phyloP scores from a whole-genome alignment of 2,329 filamentous ascomycete species.

The Zalaria obscura region DNA sequence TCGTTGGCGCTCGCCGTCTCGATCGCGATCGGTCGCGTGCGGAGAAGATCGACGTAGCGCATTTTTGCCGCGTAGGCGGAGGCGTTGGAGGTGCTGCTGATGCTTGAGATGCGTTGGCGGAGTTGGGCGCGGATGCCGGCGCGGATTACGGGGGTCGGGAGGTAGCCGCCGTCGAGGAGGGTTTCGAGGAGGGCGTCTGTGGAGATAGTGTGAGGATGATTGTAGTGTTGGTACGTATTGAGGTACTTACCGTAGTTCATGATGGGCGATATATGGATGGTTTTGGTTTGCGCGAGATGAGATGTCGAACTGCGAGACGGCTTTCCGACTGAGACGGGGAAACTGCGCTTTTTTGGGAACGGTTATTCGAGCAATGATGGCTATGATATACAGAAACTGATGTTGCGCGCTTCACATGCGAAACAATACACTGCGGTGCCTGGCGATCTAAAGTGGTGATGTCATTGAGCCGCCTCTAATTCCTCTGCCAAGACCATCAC shows the following conservation, averaged over 20 bases:
- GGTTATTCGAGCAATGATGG: no score
- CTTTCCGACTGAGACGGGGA: no score
- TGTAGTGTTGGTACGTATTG: not conserved
- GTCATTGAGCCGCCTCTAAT: no score
- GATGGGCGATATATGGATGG: not conserved
- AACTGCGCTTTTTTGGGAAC: no score
- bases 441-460: no score
- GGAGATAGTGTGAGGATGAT: not conserved
- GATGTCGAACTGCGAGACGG: no score
- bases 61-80: conserved; percentile 46
- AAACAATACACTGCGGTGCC: no score
- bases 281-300: no score
- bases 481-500: no score
- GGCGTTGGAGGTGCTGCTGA: conserved; percentile 38
- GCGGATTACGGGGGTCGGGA: conserved; percentile 46
- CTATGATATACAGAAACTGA: no score
- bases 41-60: conserved; percentile 46
- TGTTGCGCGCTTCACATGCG: no score
- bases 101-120: conserved; percentile 41
- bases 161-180: conserved; percentile 50
- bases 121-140: conserved; percentile 54
- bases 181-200: conserved; percentile 31
- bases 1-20: conserved; percentile 51
- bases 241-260: conserved; percentile 12
- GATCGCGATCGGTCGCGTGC: conserved; percentile 50